Evolutionary conservation across 148 eudicot genomes (phyloP).

Genomic region (Mesembryanthemum crystallinum): DNA sequence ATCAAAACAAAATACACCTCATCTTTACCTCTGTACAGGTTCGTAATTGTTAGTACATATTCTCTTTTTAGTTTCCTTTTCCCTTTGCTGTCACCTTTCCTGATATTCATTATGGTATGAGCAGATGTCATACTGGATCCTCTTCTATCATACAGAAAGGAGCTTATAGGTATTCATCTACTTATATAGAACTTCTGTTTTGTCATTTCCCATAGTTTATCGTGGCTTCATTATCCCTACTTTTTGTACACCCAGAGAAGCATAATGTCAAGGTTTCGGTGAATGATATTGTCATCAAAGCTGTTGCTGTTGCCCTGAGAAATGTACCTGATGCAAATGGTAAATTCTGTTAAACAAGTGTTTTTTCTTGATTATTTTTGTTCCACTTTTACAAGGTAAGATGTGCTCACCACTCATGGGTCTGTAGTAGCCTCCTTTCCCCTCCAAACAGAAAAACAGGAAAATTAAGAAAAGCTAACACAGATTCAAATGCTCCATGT

Average conservation of each 20-base stretch:
- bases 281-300: constrained; percentile 95
- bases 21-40: constrained; percentile 85
- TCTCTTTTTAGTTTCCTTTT: background rate
- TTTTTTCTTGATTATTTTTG: background rate
- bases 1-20: constrained; percentile 90
- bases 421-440: background rate
- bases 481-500: background rate
- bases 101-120: constrained; percentile 22
- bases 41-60: background rate
- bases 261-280: constrained; percentile 91
- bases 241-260: constrained; percentile 49
- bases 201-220: background rate
- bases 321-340: constrained; percentile 95
- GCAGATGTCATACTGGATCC: constrained; percentile 93
- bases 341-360: constrained; percentile 26
- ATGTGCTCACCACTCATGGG: background rate
- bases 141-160: constrained; percentile 76
- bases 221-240: constrained; percentile 1
- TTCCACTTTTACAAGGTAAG: background rate
- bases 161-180: constrained; percentile 64
- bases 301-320: constrained; percentile 86
- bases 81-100: background rate
- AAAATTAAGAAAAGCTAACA: background rate
- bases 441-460: background rate
- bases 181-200: constrained; percentile 3